Percentiles rank a stretch among this genome's conserved stretches.
Evolutionary conservation across 2,329 filamentous ascomycete species (phyloP).

Genomic region (Colletotrichum caudatum): DNA sequence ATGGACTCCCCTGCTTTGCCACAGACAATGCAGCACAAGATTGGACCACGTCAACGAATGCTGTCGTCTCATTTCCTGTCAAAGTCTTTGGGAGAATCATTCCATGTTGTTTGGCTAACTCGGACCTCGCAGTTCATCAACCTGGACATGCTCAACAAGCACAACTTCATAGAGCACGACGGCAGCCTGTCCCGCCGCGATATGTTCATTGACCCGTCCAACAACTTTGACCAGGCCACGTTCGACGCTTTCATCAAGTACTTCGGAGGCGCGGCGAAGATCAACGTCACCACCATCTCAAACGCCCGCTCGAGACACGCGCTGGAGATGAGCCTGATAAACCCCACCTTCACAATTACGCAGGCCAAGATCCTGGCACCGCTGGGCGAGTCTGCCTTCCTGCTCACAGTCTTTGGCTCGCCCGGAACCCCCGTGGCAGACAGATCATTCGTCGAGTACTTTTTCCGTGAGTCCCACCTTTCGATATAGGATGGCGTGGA

Average conservation of each 20-base stretch:
- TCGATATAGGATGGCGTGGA: too few relatives aligned
- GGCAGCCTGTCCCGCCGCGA: conserved; percentile 61
- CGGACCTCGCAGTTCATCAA: conserved; percentile 1
- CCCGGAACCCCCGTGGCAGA: conserved; percentile 53
- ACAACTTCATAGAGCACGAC: conserved; percentile 64
- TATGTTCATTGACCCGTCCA: conserved; percentile 63
- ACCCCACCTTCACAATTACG: conserved; percentile 62
- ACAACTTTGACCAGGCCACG: conserved; percentile 63
- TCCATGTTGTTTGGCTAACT: conserved; percentile 38
- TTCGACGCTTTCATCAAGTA: conserved; percentile 60
- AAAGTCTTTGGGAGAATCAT: background rate
- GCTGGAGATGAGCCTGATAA: conserved; percentile 59
- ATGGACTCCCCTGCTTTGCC: conserved; percentile 47
- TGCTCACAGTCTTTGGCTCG: conserved; percentile 63
- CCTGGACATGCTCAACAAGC: conserved; percentile 56
- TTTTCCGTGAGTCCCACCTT: conserved; percentile 54
- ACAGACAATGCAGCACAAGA: conserved; percentile 31
- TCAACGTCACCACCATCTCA: conserved; percentile 57
- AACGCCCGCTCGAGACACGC: conserved; percentile 55
- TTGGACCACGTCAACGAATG: background rate
- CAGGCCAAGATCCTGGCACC: conserved; percentile 56
- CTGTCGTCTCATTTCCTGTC: background rate
- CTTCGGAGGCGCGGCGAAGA: conserved; percentile 55
- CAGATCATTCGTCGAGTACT: conserved; percentile 56
- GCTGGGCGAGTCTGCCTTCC: conserved; percentile 62